phyloP scores from a whole-genome alignment of 495 filamentous ascomycete genomes.

The Antarctomyces pellizariae region DNA sequence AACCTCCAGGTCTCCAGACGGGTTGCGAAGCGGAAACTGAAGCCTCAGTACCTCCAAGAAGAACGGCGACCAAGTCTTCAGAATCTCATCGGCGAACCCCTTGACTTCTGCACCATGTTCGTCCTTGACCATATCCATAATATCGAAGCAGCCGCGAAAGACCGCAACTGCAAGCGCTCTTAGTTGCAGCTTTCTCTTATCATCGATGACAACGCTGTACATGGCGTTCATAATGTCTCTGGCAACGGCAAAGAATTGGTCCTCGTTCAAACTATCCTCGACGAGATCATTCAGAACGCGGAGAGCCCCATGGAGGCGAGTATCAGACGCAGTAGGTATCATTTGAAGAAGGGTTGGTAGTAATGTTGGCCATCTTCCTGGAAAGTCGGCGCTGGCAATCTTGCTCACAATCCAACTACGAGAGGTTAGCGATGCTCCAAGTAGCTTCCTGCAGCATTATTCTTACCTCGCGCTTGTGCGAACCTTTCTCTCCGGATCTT shows the following conservation, averaged over 20 bases:
- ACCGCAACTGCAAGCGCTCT: conserved; percentile 69
- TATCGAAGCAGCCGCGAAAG: conserved; percentile 79
- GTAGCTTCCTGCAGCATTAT: background rate
- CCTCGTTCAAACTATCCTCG: conserved; percentile 76
- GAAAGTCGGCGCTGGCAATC: conserved; percentile 82
- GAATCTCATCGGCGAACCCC: conserved; percentile 64
- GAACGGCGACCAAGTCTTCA: conserved; percentile 70
- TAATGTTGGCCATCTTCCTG: conserved; percentile 75
- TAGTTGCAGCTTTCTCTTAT: conserved; percentile 43
- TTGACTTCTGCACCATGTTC: conserved; percentile 69
- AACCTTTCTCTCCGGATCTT: conserved; percentile 59
- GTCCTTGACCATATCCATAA: conserved; percentile 85
- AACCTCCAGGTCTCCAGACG: conserved; percentile 15
- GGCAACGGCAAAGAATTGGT: conserved; percentile 79
- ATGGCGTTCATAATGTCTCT: conserved; percentile 60
- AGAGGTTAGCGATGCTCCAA: background rate
- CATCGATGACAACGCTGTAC: conserved; percentile 58
- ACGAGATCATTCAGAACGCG: conserved; percentile 76
- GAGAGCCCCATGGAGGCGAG: conserved; percentile 70
- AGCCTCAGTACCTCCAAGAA: conserved; percentile 49
- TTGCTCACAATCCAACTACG: conserved; percentile 73
- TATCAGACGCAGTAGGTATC: conserved; percentile 45
- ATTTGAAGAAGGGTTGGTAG: conserved; percentile 58
- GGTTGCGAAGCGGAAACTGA: conserved; percentile 32
- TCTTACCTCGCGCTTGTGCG: conserved; percentile 49